Percentiles rank a stretch among this genome's conserved stretches.
These are phyloP conservation scores for Pseudotsuga menziesii DNA, from an alignment of 75 land plant species.

Conservation along the genomic window DNA sequence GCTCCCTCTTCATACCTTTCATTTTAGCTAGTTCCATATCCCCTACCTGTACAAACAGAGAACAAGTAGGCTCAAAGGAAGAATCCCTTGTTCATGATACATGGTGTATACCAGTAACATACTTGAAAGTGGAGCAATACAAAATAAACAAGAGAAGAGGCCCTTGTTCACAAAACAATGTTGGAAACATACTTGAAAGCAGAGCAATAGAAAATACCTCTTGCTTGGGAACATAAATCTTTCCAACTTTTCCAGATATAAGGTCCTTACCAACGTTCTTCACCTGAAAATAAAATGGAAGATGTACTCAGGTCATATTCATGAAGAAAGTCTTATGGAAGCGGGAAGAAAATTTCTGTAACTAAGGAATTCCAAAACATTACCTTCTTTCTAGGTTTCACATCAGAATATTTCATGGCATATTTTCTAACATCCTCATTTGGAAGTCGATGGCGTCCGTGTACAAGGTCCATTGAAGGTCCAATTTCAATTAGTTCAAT, in stretches of 20 bases:
- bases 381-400: conserved; percentile 77
- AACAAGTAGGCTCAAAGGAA: neutral
- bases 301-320: neutral
- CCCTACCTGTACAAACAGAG: conserved; percentile 29
- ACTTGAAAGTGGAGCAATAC: neutral
- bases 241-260: conserved; percentile 48
- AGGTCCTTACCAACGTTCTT: conserved; percentile 55
- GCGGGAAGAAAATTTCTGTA: neutral
- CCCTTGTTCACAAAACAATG: too few species aligned
- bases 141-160: neutral
- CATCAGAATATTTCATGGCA: conserved; percentile 59
- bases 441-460: conserved; percentile 78
- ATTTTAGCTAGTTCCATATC: conserved; percentile 39
- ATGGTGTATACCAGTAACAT: neutral
- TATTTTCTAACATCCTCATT: conserved; percentile 62
- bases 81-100: neutral
- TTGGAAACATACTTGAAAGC: neutral
- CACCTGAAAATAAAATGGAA: conserved; percentile 21
- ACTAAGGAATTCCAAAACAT: neutral
- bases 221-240: conserved; percentile 60
- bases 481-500: conserved; percentile 90
- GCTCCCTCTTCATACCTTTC: conserved; percentile 61
- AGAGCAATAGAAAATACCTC: conserved; percentile 22
- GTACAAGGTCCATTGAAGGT: conserved; percentile 84
- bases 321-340: neutral